Evolutionary conservation across 306 rosid species (phyloP).

Genomic region (Lathyrus sativus): DNA sequence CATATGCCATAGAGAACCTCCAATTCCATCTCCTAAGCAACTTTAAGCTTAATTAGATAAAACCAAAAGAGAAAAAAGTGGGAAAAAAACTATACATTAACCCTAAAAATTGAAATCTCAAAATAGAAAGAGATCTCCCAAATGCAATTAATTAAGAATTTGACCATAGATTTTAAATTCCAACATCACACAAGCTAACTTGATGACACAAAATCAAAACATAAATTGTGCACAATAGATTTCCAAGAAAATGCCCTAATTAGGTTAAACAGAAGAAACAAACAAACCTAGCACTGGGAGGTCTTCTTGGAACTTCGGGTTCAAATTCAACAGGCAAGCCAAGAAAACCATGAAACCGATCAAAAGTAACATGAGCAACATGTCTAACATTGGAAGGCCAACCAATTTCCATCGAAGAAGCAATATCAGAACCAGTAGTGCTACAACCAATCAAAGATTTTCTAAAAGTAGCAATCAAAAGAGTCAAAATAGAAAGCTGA

Average conservation of each 20-base stretch:
- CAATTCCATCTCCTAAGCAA: slow-evolving; percentile 7
- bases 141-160: background rate
- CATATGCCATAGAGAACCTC: background rate
- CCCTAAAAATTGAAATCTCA: slow-evolving; percentile 1
- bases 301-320: slow-evolving; percentile 88
- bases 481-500: slow-evolving; percentile 73
- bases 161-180: background rate
- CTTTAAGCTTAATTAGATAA: slow-evolving; percentile 4
- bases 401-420: slow-evolving; percentile 90
- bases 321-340: slow-evolving; percentile 96
- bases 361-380: slow-evolving; percentile 95
- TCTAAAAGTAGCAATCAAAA: slow-evolving; percentile 74
- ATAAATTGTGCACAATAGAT: background rate
- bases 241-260: slow-evolving; percentile 25
- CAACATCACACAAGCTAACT: background rate
- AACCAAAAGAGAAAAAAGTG: background rate
- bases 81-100: slow-evolving; percentile 12
- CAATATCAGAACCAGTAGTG: slow-evolving; percentile 26
- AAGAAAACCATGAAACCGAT: slow-evolving; percentile 95
- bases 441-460: slow-evolving; percentile 86
- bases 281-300: slow-evolving; percentile 89
- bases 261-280: background rate
- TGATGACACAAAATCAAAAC: background rate
- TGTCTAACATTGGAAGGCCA: slow-evolving; percentile 95
- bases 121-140: background rate